phyloP scores from a whole-genome alignment of 2,329 filamentous ascomycete genomes.

The Apiospora rasikravindrae region DNA sequence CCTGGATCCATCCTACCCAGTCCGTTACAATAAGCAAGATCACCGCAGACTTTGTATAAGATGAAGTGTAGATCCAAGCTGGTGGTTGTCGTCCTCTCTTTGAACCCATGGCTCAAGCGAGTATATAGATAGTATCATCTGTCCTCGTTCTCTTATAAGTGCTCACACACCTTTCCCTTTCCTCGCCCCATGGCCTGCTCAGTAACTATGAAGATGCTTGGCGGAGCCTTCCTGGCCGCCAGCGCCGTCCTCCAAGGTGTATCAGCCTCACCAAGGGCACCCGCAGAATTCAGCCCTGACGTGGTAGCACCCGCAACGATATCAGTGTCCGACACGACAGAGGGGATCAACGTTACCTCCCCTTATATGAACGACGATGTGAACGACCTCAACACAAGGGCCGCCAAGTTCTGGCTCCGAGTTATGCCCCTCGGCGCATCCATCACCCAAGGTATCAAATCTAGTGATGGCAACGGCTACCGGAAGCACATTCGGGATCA shows the following conservation, averaged over 20 bases:
- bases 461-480: constrained; percentile 27
- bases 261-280: neutral
- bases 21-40: constrained; percentile 6
- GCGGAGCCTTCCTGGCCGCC: constrained; percentile 15
- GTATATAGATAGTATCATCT: neutral
- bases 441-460: constrained; percentile 26
- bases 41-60: neutral
- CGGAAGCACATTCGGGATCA: constrained; percentile 20
- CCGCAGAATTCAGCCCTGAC: neutral
- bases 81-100: neutral
- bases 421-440: constrained; percentile 28
- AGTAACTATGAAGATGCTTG: neutral
- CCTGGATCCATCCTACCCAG: neutral
- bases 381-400: neutral
- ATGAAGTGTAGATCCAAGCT: neutral
- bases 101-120: neutral
- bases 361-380: neutral
- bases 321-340: neutral
- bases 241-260: constrained; percentile 15
- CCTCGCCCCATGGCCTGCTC: neutral
- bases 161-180: neutral
- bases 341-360: neutral
- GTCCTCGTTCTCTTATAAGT: neutral
- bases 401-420: constrained; percentile 17
- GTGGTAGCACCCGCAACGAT: constrained; percentile 5